These are phyloP conservation scores for Dendryphion nanum DNA, from an alignment of 2,329 filamentous ascomycete species.

Conservation along the genomic window DNA sequence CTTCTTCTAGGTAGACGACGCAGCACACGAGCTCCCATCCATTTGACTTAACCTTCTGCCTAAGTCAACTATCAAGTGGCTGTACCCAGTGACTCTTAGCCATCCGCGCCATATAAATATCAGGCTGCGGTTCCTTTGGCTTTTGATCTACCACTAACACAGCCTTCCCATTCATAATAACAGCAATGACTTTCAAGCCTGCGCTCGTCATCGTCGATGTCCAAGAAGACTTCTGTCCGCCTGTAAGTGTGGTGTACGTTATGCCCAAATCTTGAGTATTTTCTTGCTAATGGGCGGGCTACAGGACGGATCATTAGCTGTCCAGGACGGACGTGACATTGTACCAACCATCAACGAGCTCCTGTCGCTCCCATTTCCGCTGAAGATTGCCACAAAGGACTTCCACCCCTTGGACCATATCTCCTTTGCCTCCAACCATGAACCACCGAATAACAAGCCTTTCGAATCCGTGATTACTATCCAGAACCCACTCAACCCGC, in stretches of 20 bases:
- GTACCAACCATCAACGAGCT: slow-evolving; percentile 71
- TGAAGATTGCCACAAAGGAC: slow-evolving; percentile 87
- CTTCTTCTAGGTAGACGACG: no score
- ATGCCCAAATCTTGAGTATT: neutral
- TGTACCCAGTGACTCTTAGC: no score
- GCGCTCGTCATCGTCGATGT: slow-evolving; percentile 79
- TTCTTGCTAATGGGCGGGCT: neutral
- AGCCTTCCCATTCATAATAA: neutral
- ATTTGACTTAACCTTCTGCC: no score
- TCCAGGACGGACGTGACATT: slow-evolving; percentile 70
- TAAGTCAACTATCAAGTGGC: no score
- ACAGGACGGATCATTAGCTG: slow-evolving; percentile 80
- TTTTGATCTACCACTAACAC: no score
- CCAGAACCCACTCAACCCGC: slow-evolving; percentile 62
- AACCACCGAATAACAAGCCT: slow-evolving; percentile 59
- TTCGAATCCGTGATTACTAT: slow-evolving; percentile 67
- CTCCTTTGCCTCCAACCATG: slow-evolving; percentile 84
- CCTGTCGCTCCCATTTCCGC: slow-evolving; percentile 66
- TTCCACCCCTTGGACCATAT: slow-evolving; percentile 81
- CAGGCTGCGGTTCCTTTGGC: neutral
- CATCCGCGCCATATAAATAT: neutral
- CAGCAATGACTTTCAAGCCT: slow-evolving; percentile 39
- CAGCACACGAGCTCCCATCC: no score
- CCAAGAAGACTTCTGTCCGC: slow-evolving; percentile 93
- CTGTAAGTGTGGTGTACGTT: slow-evolving; percentile 57